Evolutionary conservation across 176 grass and related monocot genomes (phyloP).

Genomic region (Saccharum officinarum): DNA sequence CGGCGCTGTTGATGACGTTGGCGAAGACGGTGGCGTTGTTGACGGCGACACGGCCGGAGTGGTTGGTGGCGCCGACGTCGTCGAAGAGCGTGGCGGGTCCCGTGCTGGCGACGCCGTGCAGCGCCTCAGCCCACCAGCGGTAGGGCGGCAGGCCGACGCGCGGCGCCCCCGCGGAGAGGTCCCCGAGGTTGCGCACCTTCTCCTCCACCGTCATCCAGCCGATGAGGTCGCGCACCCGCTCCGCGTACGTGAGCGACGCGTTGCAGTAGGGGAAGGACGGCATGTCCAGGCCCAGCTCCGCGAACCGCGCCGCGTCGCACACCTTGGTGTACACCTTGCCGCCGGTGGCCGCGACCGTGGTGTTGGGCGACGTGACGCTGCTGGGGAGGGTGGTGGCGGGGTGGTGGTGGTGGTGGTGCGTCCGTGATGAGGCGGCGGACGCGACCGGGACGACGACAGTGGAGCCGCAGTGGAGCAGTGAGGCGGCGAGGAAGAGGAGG

Average conservation of each 20-base stretch:
- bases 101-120: slow-evolving; percentile 43
- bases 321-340: slow-evolving; percentile 19
- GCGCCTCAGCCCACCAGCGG: slow-evolving; percentile 63
- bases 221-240: slow-evolving; percentile 45
- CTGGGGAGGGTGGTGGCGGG: accelerated
- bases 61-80: slow-evolving; percentile 25
- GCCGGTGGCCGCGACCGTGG: not conserved
- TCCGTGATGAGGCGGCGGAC: not conserved
- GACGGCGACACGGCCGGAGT: slow-evolving; percentile 20
- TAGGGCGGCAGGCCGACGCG: slow-evolving; percentile 42
- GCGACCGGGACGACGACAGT: not conserved
- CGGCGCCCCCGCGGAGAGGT: slow-evolving; percentile 29
- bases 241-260: slow-evolving; percentile 36
- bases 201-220: slow-evolving; percentile 45
- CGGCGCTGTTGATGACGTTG: slow-evolving; percentile 37
- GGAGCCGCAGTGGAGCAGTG: not conserved
- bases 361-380: not conserved
- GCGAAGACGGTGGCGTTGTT: slow-evolving; percentile 44
- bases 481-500: not conserved
- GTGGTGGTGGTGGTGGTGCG: not conserved
- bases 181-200: slow-evolving; percentile 46
- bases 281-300: slow-evolving; percentile 13
- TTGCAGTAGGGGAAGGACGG: slow-evolving; percentile 37
- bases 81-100: slow-evolving; percentile 49
- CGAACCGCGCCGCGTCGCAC: slow-evolving; percentile 27